Evolutionary conservation across 768 basidiomycete species (phyloP).

Genomic region (Daedaleopsis nitida): DNA sequence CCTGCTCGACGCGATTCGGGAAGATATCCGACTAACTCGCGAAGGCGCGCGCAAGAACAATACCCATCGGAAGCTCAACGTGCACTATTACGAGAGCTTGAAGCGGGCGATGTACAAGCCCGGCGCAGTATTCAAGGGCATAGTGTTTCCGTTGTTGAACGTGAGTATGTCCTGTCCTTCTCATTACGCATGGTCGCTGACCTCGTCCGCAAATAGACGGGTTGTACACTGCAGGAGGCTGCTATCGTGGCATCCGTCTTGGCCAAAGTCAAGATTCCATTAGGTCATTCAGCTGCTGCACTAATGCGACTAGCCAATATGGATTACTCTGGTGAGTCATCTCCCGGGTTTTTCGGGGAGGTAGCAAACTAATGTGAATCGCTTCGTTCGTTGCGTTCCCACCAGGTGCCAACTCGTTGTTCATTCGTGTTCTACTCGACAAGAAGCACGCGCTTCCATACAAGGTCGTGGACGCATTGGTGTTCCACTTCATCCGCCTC

Average conservation of each 20-base stretch:
- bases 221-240: constrained; percentile 92
- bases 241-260: constrained; percentile 92
- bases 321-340: constrained; percentile 82
- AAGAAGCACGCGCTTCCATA: constrained; percentile 98
- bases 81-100: constrained; percentile 92
- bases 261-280: constrained; percentile 87
- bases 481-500: constrained; percentile 97
- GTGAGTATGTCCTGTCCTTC: constrained; percentile 45
- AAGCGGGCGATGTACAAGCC: constrained; percentile 95
- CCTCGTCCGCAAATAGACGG: constrained; percentile 44
- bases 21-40: constrained; percentile 65
- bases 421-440: constrained; percentile 95
- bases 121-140: constrained; percentile 97
- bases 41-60: constrained; percentile 38
- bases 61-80: constrained; percentile 81
- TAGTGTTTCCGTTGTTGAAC: constrained; percentile 93
- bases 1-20: constrained; percentile 83
- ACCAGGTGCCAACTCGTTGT: constrained; percentile 87
- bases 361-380: background rate
- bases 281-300: constrained; percentile 96
- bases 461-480: constrained; percentile 95
- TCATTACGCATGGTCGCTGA: background rate
- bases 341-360: background rate
- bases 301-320: constrained; percentile 91
- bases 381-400: background rate